phyloP scores from a whole-genome alignment of 148 eudicot genomes.

The Rheum nobile region DNA sequence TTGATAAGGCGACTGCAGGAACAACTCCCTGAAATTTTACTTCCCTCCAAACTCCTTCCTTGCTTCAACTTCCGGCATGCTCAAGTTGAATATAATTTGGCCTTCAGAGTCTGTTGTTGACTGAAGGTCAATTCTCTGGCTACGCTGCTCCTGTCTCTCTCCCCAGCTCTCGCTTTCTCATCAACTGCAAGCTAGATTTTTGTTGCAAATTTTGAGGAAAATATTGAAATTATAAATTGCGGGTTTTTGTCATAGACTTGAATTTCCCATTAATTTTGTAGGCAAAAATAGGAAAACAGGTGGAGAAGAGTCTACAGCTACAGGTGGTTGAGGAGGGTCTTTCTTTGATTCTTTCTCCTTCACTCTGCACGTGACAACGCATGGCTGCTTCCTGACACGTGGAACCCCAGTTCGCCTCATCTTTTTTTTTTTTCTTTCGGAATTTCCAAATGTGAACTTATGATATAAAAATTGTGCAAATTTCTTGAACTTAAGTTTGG shows the following conservation, averaged over 20 bases:
- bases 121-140: not conserved
- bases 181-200: not conserved
- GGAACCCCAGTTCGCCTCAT: not conserved
- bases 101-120: not conserved
- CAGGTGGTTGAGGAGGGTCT: not conserved
- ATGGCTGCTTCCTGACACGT: conserved; percentile 1
- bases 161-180: not conserved
- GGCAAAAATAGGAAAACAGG: not conserved
- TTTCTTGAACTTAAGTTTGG: too few relatives aligned
- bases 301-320: not conserved
- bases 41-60: not conserved
- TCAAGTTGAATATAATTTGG: not conserved
- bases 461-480: too few relatives aligned
- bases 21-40: not conserved
- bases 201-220: not conserved
- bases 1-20: not conserved
- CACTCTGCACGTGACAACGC: not conserved
- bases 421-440: not conserved
- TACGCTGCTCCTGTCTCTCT: not conserved
- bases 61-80: not conserved
- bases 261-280: too few relatives aligned
- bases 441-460: too few relatives aligned
- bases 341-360: not conserved
- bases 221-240: not conserved
- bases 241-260: not conserved